Conservation (phyloP, 768 basidiomycete genomes). For the Cantharellus anzutake region DNA sequence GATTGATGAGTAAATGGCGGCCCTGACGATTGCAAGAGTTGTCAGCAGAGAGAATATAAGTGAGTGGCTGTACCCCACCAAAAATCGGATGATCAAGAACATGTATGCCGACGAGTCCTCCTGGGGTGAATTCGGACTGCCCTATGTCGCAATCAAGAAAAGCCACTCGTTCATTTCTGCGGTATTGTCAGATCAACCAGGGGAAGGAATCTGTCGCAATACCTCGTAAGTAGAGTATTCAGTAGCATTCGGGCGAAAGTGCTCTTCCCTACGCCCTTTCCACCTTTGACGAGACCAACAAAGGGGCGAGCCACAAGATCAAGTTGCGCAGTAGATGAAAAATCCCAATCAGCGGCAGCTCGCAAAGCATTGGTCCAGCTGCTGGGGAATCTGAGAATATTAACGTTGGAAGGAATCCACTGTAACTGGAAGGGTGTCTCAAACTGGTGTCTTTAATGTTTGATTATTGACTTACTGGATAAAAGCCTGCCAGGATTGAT, state of each 20-base stretch:
- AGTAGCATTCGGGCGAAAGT: constrained; percentile 59
- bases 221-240: constrained; percentile 49
- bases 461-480: too few relatives aligned
- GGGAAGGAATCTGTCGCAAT: not conserved
- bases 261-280: constrained; percentile 81
- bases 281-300: constrained; percentile 57
- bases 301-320: constrained; percentile 5
- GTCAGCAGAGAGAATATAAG: not conserved
- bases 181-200: too few relatives aligned
- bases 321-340: not conserved
- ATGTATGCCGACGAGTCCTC: constrained; percentile 67
- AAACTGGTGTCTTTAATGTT: not conserved
- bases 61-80: constrained; percentile 25
- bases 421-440: not conserved
- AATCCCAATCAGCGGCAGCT: too few relatives aligned
- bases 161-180: constrained; percentile 62
- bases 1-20: constrained; percentile 76
- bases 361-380: constrained; percentile 19
- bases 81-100: constrained; percentile 47
- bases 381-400: constrained; percentile 12
- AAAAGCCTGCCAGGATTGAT: too few relatives aligned
- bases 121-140: constrained; percentile 83
- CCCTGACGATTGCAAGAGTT: constrained; percentile 25
- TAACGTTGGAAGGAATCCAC: not conserved
- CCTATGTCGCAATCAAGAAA: constrained; percentile 87